Evolutionary conservation across 176 grass and related monocot genomes (phyloP), one percentile per base, ranked within the genome.

Genomic region (Calamus simplicifolius): DNA sequence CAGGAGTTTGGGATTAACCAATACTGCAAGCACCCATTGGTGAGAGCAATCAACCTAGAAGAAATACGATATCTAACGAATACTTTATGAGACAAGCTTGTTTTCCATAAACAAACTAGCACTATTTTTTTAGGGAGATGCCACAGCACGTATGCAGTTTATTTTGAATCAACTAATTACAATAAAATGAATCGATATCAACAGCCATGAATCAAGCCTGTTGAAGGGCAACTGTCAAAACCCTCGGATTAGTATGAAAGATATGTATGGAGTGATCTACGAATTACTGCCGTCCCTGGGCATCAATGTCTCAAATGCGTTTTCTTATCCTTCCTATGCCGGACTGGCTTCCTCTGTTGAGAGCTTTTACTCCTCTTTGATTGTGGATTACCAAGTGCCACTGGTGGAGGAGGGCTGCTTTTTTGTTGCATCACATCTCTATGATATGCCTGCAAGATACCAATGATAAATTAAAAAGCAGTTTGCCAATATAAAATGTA

Each of bases 391-490:
- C 17, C 70, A 14, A 74, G 50, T 30, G 73, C 14, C 5, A 59
- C 5, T n/a, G 80, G 71, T 61, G 77, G 74, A 6, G 49, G 71
- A 3, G 51, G 82, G 27, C 57, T 79, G 61, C 62, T 71, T 71
- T 74, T 76, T 75, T 90, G 82, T 64, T 85, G 77, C 66, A 81
- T 73, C 61, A 90, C 68, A 12, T 90, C 86, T 74, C 83, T 86
- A 67, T 96, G 91, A 54, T 96, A 90, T 17, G 77, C 65, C 91
- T 96, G 80, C 48, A 64, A 67, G 25, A 19, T 63, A 71, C 61
- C 7, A 3, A 38, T 18, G 16, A 4, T 0, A 57, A 27, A 59
- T 31, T 16, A 15, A 19, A 43, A 12, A 43, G 31, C 1, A 35
- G 35, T 43, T 12, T 43, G 12, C 35, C 35, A 2, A 43, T 43